These are phyloP conservation scores for Amyloporia xantha DNA, from an alignment of 768 basidiomycete genomes.

Conservation along the genomic window DNA sequence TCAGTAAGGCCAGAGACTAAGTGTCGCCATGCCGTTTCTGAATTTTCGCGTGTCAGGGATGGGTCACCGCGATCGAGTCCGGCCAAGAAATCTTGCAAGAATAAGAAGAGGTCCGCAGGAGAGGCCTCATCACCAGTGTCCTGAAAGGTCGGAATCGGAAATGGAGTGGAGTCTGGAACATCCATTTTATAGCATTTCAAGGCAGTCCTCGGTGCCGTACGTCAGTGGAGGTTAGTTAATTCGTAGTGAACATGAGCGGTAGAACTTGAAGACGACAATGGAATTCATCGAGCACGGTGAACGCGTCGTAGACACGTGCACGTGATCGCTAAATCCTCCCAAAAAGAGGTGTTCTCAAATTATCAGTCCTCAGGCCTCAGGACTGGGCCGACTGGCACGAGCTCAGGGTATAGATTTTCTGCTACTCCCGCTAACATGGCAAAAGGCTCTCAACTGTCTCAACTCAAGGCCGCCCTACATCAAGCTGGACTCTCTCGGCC, in stretches of 20 bases:
- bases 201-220: too few relatives aligned
- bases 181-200: background rate
- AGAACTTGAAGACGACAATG: background rate
- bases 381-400: too few relatives aligned
- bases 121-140: constrained; percentile 4
- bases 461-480: constrained; percentile 81
- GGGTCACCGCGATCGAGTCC: constrained; percentile 7
- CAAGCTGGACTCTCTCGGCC: constrained; percentile 71
- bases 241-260: background rate
- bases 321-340: constrained; percentile 5
- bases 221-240: background rate
- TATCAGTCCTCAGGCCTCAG: too few relatives aligned
- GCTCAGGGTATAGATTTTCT: too few relatives aligned
- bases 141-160: constrained; percentile 19
- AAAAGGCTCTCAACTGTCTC: constrained; percentile 84
- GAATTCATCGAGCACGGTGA: background rate
- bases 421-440: too few relatives aligned
- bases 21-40: background rate
- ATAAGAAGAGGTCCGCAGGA: constrained; percentile 12
- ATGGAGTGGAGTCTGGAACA: constrained; percentile 5
- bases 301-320: constrained; percentile 4
- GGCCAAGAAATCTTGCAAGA: constrained; percentile 9
- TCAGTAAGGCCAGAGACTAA: constrained; percentile 35
- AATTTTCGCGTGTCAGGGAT: background rate
- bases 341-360: too few relatives aligned